Conservation (phyloP, 495 filamentous ascomycete genomes). For the Neurospora cerealis region DNA sequence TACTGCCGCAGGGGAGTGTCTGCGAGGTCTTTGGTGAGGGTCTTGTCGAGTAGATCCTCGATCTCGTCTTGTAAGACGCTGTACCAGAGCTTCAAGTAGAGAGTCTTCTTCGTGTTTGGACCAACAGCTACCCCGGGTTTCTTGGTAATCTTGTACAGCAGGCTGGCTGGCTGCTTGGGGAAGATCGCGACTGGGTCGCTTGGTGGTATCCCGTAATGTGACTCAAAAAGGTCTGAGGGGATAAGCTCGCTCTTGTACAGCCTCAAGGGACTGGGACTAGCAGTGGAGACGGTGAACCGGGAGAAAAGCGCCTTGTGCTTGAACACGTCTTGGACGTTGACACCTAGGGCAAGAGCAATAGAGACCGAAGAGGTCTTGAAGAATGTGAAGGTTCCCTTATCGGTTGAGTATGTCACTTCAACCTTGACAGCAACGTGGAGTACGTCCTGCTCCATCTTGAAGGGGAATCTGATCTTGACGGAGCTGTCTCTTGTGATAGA, state of each 20-base stretch:
- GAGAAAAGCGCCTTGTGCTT: conserved; percentile 75
- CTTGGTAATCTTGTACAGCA: conserved; percentile 71
- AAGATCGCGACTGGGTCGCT: conserved; percentile 56
- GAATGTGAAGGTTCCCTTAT: conserved; percentile 61
- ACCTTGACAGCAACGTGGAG: conserved; percentile 61
- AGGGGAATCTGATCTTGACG: conserved; percentile 61
- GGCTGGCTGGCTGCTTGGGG: conserved; percentile 66
- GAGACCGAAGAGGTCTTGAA: conserved; percentile 52
- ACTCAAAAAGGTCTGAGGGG: conserved; percentile 57
- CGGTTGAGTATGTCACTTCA: conserved; percentile 70
- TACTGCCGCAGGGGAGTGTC: conserved; percentile 32
- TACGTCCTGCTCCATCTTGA: conserved; percentile 72
- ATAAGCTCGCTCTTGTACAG: conserved; percentile 61
- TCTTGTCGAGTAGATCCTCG: conserved; percentile 31
- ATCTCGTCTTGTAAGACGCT: conserved; percentile 67
- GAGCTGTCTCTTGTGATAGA: conserved; percentile 39
- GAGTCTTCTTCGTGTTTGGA: conserved; percentile 34
- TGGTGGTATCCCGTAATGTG: conserved; percentile 47
- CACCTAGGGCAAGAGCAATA: conserved; percentile 69
- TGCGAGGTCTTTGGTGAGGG: conserved; percentile 29
- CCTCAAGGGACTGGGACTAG: conserved; percentile 61
- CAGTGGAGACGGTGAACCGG: conserved; percentile 77
- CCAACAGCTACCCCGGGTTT: conserved; percentile 21
- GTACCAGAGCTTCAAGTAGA: conserved; percentile 69
- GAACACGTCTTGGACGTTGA: conserved; percentile 96